Base-by-base conservation (phyloP, 495 filamentous ascomycete species). In the Aspergillus sclerotioniger region DNA sequence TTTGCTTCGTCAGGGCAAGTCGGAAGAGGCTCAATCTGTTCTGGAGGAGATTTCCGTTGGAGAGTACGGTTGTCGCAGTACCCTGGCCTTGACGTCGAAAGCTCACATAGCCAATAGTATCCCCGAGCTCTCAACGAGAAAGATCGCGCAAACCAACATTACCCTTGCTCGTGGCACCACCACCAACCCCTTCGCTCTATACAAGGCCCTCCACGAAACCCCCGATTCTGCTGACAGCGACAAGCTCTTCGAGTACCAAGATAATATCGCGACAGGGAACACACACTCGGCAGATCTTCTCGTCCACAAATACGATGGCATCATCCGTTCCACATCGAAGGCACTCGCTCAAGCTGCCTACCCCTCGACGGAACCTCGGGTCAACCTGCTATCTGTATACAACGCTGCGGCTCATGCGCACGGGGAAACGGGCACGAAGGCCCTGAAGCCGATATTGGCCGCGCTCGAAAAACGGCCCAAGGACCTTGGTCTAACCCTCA, bases 401-500 rank as follows among this genome's bases (percentile, higher is more conserved):
- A 88, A 88, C 56, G 90, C 94, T 12, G 92, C 92, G 20, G 92
- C 90, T 17, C 80, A 85, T 53, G 82, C 86, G 4, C 79, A 84
- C 51, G 82, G 83, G 46, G 70, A 83, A 62, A 82, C 80, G 6
- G 87, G 85, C 43, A 84, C 87, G 51, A 78, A 86, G 16, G 87
- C 85, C 15, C 71, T 96, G n/a, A 90, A 87, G 63, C 69, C 83
- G 33, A 83, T 96, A 17, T 73, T 91, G 1, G 82, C 88, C 0
- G 67, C 93, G n/a, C 76, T 96, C 9, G 87, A 90, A 59, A 84
- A 84, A 53, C 80, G 89, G 20, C 91, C 92, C 0, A 84, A 84
- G 58, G 92, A 99, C 65, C 74, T 97, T 29, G 95, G 94, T 8
- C 78, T 98, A 3, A 76, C 90, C 8, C 76, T 98, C 41, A 93